Evolutionary conservation across 2,329 filamentous ascomycete genomes (phyloP), one percentile per base, ranked within the genome.

Genomic region (Cercospora sesami): DNA sequence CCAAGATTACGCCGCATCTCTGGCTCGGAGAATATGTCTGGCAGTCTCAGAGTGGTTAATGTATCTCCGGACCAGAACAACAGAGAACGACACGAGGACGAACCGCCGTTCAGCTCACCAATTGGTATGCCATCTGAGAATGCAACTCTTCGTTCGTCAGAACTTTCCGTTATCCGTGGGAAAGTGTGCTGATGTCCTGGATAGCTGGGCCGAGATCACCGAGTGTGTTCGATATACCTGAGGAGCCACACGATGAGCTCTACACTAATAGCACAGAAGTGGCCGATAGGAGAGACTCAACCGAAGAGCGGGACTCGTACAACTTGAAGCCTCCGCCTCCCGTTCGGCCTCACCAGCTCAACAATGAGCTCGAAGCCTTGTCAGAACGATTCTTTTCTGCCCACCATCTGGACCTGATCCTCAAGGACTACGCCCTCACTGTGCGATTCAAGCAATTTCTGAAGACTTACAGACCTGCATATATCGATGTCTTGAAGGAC

Each of bases 291-390:
- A n/a, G 57, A 33, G 63, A 31, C 8, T 60, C 23, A 69, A 66
- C 48, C 65, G 66, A 65, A 23, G 76, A 78, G 39, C 74, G 75
- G 58, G 69, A 69, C 16, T 73, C 73, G 26, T 79, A 79, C 72
- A 80, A 82, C 66, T 75, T 82, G 48, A 79, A 80, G 66, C 78
- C 81, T 30, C 81, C 81, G 26, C 76, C 79, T 18, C 79, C 80
- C 9, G 69, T 68, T 9, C 64, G 73, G 9, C 69, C 72, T 2
- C 75, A 72, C 21, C 48, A 53, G 28, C 51, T 67, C 18, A 42
- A 67, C 33, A 71, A 68, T 57, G 77, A 76, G 48, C 68, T 80
- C 39, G 81, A 83, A 68, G 69, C 72, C 2, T 71, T 82, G 1
- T 70, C 79, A 1, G 72, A 75, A n/a, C 77, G 78, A 16, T 75